phyloP scores from a whole-genome alignment of 2,329 filamentous ascomycete genomes.

The Malbranchea cinnamomea region DNA sequence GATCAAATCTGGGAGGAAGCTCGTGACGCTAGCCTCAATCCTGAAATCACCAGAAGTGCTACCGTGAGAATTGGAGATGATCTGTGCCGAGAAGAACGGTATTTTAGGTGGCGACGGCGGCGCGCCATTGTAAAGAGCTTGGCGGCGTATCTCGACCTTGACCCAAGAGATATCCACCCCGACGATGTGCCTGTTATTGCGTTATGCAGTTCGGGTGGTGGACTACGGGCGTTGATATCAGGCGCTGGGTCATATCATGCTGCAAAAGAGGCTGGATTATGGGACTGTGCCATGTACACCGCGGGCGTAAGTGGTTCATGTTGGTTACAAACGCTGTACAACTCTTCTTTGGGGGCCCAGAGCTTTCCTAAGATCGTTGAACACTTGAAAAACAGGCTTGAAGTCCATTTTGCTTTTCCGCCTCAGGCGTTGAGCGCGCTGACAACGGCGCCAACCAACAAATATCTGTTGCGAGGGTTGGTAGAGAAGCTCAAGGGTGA shows the following conservation, averaged over 20 bases:
- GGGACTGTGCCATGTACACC: conserved; percentile 89
- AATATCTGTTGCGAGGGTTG: conserved; percentile 71
- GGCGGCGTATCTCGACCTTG: conserved; percentile 64
- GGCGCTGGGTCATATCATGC: conserved; percentile 79
- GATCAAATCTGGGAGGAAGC: conserved; percentile 91
- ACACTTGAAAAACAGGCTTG: conserved; percentile 73
- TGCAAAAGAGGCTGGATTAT: conserved; percentile 70
- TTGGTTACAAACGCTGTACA: conserved; percentile 82
- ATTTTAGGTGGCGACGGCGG: conserved; percentile 55
- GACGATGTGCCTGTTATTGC: conserved; percentile 90
- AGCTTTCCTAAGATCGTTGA: conserved; percentile 57
- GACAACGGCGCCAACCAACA: conserved; percentile 82
- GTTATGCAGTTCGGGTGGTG: conserved; percentile 86
- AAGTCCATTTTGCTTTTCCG: conserved; percentile 84
- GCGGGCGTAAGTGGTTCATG: conserved; percentile 92
- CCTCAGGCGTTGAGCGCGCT: conserved; percentile 67
- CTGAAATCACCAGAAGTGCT: conserved; percentile 73
- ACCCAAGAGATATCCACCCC: conserved; percentile 69
- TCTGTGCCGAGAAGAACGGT: conserved; percentile 69
- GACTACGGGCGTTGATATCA: conserved; percentile 75
- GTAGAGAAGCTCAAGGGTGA: conserved; percentile 86
- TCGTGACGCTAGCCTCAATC: conserved; percentile 66
- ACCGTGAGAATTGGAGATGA: conserved; percentile 66
- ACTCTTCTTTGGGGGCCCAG: conserved; percentile 59
- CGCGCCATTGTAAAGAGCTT: conserved; percentile 56